Conservation (phyloP, 2,329 filamentous ascomycete species). For the Colletotrichum cereale region DNA sequence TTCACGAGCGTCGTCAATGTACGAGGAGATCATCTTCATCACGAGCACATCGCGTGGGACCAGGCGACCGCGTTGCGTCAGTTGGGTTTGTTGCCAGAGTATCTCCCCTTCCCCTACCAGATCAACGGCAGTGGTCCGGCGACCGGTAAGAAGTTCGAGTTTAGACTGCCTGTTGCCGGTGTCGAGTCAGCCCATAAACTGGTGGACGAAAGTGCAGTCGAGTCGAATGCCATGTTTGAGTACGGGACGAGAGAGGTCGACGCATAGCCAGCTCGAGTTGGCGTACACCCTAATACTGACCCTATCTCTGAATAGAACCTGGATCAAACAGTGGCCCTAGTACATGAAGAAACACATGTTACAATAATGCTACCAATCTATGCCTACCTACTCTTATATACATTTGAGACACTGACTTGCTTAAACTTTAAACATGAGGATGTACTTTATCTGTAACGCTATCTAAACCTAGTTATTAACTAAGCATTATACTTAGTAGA, state of each 20-base stretch:
- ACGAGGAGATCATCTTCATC: conserved; percentile 72
- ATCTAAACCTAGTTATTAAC: too few relatives aligned
- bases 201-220: conserved; percentile 46
- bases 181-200: conserved; percentile 50
- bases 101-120: conserved; percentile 67
- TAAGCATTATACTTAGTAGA: too few relatives aligned
- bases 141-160: conserved; percentile 44
- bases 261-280: not conserved
- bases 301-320: too few relatives aligned
- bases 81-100: conserved; percentile 67
- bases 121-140: conserved; percentile 32
- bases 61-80: conserved; percentile 74
- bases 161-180: conserved; percentile 49
- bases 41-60: conserved; percentile 78
- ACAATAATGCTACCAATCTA: too few relatives aligned
- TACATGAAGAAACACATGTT: too few relatives aligned
- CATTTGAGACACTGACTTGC: too few relatives aligned
- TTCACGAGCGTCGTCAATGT: conserved; percentile 74
- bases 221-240: conserved; percentile 50
- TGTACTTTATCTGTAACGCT: too few relatives aligned
- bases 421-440: too few relatives aligned
- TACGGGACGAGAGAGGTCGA: conserved; percentile 34
- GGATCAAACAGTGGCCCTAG: too few relatives aligned
- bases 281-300: too few relatives aligned
- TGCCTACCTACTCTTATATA: too few relatives aligned